Evolutionary conservation across 192 early-diverging fungal genomes (phyloP).

Genomic region (Hyaloraphidium curvatum): DNA sequence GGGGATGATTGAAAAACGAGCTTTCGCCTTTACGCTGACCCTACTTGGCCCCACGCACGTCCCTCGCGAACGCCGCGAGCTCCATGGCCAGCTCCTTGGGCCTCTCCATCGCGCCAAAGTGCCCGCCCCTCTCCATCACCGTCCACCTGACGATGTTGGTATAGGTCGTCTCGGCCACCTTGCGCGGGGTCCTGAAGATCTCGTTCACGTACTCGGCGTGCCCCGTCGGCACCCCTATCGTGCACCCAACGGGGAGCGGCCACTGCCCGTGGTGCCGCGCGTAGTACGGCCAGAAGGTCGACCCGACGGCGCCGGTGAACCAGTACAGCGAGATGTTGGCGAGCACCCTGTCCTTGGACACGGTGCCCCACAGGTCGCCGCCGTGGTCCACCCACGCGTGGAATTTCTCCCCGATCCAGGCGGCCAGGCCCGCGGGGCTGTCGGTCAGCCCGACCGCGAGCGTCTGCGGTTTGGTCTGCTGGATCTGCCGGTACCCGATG

Average conservation of each 20-base stretch:
- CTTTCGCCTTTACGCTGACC: no score
- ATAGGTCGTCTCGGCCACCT: conserved; percentile 10
- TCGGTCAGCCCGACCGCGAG: conserved; percentile 23
- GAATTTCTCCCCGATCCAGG: conserved; percentile 33
- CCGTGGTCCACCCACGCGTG: conserved; percentile 3
- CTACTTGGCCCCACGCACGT: no score
- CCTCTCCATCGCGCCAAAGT: conserved; percentile 41
- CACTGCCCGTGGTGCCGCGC: no score
- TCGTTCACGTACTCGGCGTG: no score
- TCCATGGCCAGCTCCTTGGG: conserved; percentile 28
- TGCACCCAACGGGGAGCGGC: no score
- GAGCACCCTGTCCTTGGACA: conserved; percentile 26
- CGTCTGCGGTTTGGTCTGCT: conserved; percentile 32
- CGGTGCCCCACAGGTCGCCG: conserved; percentile 7
- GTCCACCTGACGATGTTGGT: conserved; percentile 1
- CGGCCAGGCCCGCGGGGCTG: conserved; percentile 23
- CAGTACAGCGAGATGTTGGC: conserved; percentile 37
- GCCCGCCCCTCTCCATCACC: conserved; percentile 21
- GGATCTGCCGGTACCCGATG: conserved; percentile 27
- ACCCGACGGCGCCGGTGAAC: no score
- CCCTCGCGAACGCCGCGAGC: conserved; percentile 20
- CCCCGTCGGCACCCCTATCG: no score
- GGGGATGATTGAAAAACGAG: no score
- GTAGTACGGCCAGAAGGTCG: no score
- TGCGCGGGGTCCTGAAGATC: conserved; percentile 23